These are phyloP conservation scores for Abrus precatorius DNA, from an alignment of 306 rosid species.

Conservation along the genomic window DNA sequence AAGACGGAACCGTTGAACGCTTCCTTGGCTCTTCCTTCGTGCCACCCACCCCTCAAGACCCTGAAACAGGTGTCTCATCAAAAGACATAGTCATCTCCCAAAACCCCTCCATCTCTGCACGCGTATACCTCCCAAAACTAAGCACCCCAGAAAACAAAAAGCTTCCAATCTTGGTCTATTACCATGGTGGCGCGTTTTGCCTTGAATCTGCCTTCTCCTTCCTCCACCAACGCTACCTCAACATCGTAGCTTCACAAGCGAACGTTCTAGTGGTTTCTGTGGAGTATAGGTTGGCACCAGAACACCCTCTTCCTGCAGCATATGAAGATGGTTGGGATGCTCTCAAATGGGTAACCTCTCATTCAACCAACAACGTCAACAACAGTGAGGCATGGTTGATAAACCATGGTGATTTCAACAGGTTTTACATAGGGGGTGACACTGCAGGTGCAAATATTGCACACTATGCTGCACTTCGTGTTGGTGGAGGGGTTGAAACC, in stretches of 20 bases:
- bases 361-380: background rate
- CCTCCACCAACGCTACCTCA: conserved; percentile 61
- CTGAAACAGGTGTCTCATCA: conserved; percentile 61
- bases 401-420: conserved; percentile 54
- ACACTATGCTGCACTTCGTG: conserved; percentile 47
- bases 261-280: conserved; percentile 62
- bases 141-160: conserved; percentile 21
- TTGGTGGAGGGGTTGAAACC: conserved; percentile 44
- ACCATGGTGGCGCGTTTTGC: conserved; percentile 68
- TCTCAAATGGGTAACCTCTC: conserved; percentile 61
- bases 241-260: conserved; percentile 52
- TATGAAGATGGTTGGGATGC: conserved; percentile 63
- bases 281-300: conserved; percentile 69
- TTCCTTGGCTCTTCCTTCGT: conserved; percentile 54
- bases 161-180: conserved; percentile 68
- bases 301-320: conserved; percentile 61
- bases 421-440: conserved; percentile 57
- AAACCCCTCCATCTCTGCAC: conserved; percentile 59
- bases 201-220: conserved; percentile 69
- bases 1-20: conserved; percentile 64
- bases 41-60: conserved; percentile 53
- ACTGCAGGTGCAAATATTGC: conserved; percentile 59
- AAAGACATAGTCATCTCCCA: conserved; percentile 63
- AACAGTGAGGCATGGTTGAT: conserved; percentile 60
- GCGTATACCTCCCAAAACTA: conserved; percentile 58